Conservation (phyloP, 2,329 filamentous ascomycete genomes). For the Epichloe baconii region DNA sequence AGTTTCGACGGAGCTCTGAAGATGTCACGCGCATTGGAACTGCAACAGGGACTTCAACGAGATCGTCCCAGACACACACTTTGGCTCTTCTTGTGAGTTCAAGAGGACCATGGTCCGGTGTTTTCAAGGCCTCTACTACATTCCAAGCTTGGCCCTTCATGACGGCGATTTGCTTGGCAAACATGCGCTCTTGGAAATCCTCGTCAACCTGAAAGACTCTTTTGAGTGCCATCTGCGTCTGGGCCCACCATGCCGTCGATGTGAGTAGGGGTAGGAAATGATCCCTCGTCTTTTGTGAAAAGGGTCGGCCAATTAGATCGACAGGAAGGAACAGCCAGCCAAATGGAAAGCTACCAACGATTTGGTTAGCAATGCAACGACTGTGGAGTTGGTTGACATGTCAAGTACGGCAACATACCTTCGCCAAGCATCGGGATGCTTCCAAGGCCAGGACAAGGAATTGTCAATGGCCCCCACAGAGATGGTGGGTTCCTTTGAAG, state of each 20-base stretch:
- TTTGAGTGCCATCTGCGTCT: constrained; percentile 78
- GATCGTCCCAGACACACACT: constrained; percentile 95
- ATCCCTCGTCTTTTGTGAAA: constrained; percentile 82
- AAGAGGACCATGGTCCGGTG: constrained; percentile 78
- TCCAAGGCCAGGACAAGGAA: constrained; percentile 97
- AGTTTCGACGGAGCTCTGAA: constrained; percentile 63
- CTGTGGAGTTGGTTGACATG: not conserved
- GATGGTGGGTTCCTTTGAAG: constrained; percentile 44
- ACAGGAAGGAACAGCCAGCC: constrained; percentile 97
- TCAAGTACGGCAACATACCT: constrained; percentile 25
- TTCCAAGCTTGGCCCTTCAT: constrained; percentile 99
- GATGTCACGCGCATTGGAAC: constrained; percentile 79
- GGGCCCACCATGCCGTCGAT: constrained; percentile 92
- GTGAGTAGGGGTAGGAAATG: constrained; percentile 95
- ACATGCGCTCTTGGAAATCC: constrained; percentile 98
- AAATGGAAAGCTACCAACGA: constrained; percentile 71
- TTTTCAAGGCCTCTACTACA: constrained; percentile 93
- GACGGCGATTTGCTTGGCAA: constrained; percentile 92
- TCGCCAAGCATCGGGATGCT: constrained; percentile 82
- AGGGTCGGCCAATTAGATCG: constrained; percentile 88
- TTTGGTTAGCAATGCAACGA: constrained; percentile 12
- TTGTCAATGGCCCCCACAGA: constrained; percentile 92
- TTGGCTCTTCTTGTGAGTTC: constrained; percentile 82
- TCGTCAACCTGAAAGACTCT: constrained; percentile 81
- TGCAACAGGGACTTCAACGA: constrained; percentile 90